Percentiles rank a stretch among this genome's conserved stretches.
phyloP scores from a whole-genome alignment of 202 grass and related monocot genomes.

The Tripidium arundinaceum region DNA sequence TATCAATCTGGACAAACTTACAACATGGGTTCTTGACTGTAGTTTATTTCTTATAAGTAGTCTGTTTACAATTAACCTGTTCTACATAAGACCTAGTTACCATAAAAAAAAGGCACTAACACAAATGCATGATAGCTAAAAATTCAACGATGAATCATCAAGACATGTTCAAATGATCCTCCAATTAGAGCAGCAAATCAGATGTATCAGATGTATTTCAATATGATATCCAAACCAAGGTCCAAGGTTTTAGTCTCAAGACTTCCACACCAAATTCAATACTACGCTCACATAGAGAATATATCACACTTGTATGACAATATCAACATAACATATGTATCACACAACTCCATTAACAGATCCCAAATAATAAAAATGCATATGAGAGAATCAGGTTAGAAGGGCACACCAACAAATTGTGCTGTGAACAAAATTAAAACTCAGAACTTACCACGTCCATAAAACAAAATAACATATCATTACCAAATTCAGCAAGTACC shows the following conservation, averaged over 20 bases:
- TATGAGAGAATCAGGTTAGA: neutral
- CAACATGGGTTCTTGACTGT: neutral
- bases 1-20: neutral
- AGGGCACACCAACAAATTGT: neutral
- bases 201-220: too few species aligned
- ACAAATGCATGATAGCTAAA: neutral
- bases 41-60: too few species aligned
- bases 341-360: neutral
- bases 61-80: too few species aligned
- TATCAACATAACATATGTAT: neutral
- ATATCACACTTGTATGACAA: neutral
- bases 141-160: neutral
- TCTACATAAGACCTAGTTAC: neutral
- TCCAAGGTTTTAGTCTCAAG: neutral
- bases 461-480: neutral
- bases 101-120: neutral
- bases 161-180: neutral
- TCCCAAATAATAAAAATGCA: neutral
- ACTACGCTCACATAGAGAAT: neutral
- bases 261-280: neutral
- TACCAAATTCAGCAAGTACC: neutral
- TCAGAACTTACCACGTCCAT: neutral
- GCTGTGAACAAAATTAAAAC: neutral
- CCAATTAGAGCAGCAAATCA: neutral
- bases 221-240: neutral